Conservation (phyloP, 164 flowering plant species). For the Dillenia suffruticosa region DNA sequence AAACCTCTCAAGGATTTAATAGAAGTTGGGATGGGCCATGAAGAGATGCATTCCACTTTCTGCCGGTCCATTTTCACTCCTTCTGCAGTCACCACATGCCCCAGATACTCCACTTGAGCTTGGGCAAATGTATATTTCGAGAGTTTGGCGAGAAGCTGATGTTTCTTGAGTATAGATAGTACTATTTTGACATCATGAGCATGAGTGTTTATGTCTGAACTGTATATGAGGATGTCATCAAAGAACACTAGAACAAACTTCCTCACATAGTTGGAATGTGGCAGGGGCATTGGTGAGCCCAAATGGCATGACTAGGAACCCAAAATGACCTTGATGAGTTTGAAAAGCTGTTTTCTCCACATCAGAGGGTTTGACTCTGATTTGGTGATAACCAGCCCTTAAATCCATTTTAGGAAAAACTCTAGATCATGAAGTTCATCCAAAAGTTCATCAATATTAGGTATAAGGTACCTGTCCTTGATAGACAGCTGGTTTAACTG, state of each 20-base stretch:
- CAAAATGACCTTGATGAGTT: conserved; percentile 9
- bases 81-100: conserved; percentile 5
- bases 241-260: not conserved
- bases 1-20: conserved; percentile 3
- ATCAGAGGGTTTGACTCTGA: not conserved
- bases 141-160: not conserved
- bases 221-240: not conserved
- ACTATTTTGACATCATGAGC: not conserved
- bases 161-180: not conserved
- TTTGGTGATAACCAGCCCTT: conserved; percentile 11
- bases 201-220: not conserved
- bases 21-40: conserved; percentile 4
- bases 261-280: not conserved
- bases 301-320: conserved; percentile 11
- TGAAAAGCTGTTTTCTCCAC: conserved; percentile 10
- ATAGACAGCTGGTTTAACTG: too few species aligned
- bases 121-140: not conserved
- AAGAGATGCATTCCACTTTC: not conserved
- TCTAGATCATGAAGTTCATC: too few species aligned
- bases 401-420: too few species aligned
- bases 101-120: conserved; percentile 1
- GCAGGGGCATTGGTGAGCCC: not conserved
- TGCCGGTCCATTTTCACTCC: conserved; percentile 4
- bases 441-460: too few species aligned
- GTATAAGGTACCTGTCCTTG: too few species aligned